Percentiles rank a stretch among this genome's conserved stretches.
Evolutionary conservation across 352 stramenopile species (phyloP).

Genomic region (Pythium grandisporangium): DNA sequence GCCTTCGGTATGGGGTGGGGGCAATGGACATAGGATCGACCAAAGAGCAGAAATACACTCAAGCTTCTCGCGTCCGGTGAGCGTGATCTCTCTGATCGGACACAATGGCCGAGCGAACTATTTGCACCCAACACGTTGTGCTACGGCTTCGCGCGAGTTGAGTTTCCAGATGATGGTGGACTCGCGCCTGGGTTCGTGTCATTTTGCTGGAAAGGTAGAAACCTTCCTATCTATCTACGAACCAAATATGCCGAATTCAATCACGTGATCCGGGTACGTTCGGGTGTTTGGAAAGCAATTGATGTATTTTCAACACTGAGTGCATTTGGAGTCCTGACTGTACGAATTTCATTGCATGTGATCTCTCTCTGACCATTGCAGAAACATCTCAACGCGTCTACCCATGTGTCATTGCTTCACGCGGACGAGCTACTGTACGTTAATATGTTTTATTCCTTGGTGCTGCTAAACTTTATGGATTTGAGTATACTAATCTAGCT

Average conservation of each 20-base stretch:
- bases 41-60: constrained; percentile 75
- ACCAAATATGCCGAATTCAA: constrained; percentile 87
- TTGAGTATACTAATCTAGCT: too few relatives aligned
- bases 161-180: constrained; percentile 54
- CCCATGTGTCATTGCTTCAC: constrained; percentile 65
- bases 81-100: constrained; percentile 56
- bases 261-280: constrained; percentile 78
- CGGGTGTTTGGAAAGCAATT: too few relatives aligned
- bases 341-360: too few relatives aligned
- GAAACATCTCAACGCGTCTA: constrained; percentile 76
- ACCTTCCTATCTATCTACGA: constrained; percentile 73
- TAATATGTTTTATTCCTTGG: too few relatives aligned
- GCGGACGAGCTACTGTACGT: constrained; percentile 72
- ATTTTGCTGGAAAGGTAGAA: constrained; percentile 86
- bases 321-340: too few relatives aligned
- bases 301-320: too few relatives aligned
- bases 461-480: too few relatives aligned
- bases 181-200: constrained; percentile 67
- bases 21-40: constrained; percentile 65
- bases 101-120: constrained; percentile 65
- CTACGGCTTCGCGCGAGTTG: constrained; percentile 70
- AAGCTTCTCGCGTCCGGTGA: constrained; percentile 58
- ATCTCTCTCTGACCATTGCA: too few relatives aligned
- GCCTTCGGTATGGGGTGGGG: background rate
- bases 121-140: constrained; percentile 73